Base-by-base conservation (phyloP, 2,329 filamentous ascomycete genomes). In the Dactylellina leptospora region DNA sequence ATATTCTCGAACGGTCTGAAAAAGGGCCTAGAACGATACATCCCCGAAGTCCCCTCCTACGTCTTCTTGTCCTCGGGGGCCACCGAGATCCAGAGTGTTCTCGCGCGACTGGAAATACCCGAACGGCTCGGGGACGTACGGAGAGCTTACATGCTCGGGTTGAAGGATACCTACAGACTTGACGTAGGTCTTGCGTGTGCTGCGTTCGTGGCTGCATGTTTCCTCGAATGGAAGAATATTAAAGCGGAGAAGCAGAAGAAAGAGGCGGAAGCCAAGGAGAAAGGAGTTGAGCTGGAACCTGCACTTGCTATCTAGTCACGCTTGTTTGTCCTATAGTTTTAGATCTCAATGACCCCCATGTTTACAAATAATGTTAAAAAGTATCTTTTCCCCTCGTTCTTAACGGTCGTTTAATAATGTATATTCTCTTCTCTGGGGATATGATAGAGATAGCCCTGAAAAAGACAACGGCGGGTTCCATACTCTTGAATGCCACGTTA, bases 41-140 rank as follows among this genome's bases (percentile, higher is more conserved):
- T 82, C 10, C 81, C 83, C 0, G 79, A 79, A 8, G 76, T 87
- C 6, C 79, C 84, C 36, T 79, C 83, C 0, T 75, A 77, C 3
- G 76, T 82, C 55, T 84, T 87, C 74, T 82, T 85, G 76, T 82
- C 84, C 76, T 83, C 81, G 51, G 85, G 85, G 51, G 85, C 84
- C 5, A 83, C 82, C 2, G 81, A 85, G 0, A 79, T 86, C n/a
- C 22, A 51, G 5, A 50, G 23, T 10, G 27, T 71, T 6, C 66
- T 71, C 33, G 33, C 44, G 1, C 76, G 74, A 16, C 61, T 77
- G 6, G 78, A 85, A 77, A 76, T 79, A 11, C 81, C 81, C 44
- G 76, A 81, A 16, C 80, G 82, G 27, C 4, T 78, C 82, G 1
- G 78, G 80, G 9, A 76, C 77, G 84, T 85, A 22, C 78, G 85